Conservation (phyloP, 108 stramenopile species). For the Epipyxis sp. region DNA sequence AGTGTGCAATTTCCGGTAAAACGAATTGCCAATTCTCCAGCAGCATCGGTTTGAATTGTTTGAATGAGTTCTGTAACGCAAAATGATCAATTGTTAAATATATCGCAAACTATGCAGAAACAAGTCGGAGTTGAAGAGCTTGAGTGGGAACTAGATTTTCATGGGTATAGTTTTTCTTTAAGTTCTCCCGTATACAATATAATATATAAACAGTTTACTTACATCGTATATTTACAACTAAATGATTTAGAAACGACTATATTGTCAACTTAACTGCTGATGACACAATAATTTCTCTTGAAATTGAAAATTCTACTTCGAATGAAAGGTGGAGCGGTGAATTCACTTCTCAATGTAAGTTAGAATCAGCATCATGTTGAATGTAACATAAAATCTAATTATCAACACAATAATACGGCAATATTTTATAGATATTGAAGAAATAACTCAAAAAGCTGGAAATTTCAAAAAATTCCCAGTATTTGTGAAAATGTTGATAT, state of each 20-base stretch:
- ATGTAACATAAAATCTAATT: neutral
- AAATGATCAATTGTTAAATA: no score
- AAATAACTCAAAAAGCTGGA: conserved; percentile 58
- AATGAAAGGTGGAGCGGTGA: conserved; percentile 27
- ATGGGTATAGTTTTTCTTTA: neutral
- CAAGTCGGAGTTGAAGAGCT: no score
- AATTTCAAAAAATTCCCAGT: conserved; percentile 60
- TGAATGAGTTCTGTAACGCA: no score
- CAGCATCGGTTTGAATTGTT: no score
- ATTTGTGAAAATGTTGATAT: conserved; percentile 58
- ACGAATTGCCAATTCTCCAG: no score
- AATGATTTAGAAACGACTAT: neutral
- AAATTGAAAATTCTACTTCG: neutral
- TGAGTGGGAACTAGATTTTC: neutral
- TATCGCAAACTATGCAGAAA: no score
- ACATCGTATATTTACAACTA: neutral
- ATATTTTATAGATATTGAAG: conserved; percentile 44
- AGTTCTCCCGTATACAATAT: neutral
- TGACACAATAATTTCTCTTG: neutral
- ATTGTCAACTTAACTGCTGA: neutral
- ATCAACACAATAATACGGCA: neutral
- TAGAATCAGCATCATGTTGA: neutral
- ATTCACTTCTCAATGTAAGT: conserved; percentile 31
- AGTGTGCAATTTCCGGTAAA: no score
- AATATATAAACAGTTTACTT: neutral